Percentiles rank a stretch among this genome's conserved stretches.
Conservation (phyloP, 176 grass and related monocot genomes). For the Melocanna baccifera region DNA sequence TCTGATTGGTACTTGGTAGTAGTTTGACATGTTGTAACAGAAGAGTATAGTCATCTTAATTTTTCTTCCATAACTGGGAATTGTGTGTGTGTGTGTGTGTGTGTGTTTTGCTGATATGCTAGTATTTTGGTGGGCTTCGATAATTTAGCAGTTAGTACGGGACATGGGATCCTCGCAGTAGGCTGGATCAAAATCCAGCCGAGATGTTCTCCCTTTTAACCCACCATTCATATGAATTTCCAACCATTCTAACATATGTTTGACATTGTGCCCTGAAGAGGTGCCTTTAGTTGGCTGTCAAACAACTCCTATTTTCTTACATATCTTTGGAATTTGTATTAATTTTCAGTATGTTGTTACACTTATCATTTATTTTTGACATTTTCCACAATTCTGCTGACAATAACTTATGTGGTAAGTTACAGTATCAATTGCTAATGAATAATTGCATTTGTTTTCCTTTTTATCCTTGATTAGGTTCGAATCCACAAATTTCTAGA, state of each 20-base stretch:
- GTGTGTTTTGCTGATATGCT: background rate
- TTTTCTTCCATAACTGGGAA: slow-evolving; percentile 5
- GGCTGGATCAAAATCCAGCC: no score
- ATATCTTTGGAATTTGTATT: background rate
- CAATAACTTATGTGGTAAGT: background rate
- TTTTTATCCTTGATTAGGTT: slow-evolving; percentile 49
- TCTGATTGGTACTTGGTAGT: background rate
- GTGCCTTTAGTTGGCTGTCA: background rate
- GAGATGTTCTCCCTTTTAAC: background rate
- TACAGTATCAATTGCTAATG: background rate
- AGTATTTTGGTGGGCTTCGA: background rate
- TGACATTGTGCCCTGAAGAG: slow-evolving; percentile 6
- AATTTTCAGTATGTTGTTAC: background rate
- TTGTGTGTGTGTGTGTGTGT: no score
- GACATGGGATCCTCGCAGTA: no score
- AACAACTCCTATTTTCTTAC: background rate
- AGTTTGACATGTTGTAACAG: background rate
- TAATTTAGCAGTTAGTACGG: background rate
- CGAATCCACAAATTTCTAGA: slow-evolving; percentile 86
- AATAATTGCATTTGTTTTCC: background rate
- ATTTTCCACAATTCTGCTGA: background rate
- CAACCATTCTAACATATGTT: background rate
- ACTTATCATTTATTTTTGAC: background rate
- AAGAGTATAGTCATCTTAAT: background rate
- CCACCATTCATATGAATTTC: background rate